Evolutionary conservation across 1,284 basidiomycete genomes (phyloP), one percentile per base, ranked within the genome.

Genomic region (Apiotrichum veenhuisii): DNA sequence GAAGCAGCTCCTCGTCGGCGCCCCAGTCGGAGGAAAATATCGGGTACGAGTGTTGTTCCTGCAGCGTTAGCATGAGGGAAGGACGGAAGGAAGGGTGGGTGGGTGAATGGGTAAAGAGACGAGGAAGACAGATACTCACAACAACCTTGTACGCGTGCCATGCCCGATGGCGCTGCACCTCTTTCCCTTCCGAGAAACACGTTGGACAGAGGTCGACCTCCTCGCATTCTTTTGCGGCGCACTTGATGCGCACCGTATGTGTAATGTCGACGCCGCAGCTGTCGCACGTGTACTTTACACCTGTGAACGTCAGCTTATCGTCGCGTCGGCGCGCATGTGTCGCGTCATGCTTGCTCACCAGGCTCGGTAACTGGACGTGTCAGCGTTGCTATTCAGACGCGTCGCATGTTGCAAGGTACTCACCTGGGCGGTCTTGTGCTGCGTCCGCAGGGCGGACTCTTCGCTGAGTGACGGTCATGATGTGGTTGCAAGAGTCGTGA

Each of bases 1-100:
- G 81, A 12, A 97, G 80, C 2, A 98, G 81, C 74, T 98, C 96
- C 87, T 98, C 95, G 77, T 98, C 95, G 11, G 94, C 96, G 36
- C 94, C 95, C 95, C 95, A 98, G 72, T 96, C 92, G 59, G 89
- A 86, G 15, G 86, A 84, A 69, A 97, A 96, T 69, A 98, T 96
- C 5, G 95, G 95, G 74, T 95, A 92, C 10, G 92, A 91, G 72
- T 95, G 90, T 68, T 96, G 84, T 80, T 96, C 93, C 90, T 97
- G 73, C 12, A 41, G 22, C 5, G 18, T 52, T 10, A 46, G 51
- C 8, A 36, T 18, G 22, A 30, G 10, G 26, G 11, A 27, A 22
- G 38, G 18, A 38, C 7, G 37, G 37, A 9, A 15, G n/a, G 17
- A 27, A 10, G 15, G 26, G 25, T 27, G 23, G 17, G 3, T 22